A percentile compares a stretch with the other conserved stretches of the same genome.
phyloP scores from a whole-genome alignment of 164 flowering plant genomes.

The Stephania cephalantha region DNA sequence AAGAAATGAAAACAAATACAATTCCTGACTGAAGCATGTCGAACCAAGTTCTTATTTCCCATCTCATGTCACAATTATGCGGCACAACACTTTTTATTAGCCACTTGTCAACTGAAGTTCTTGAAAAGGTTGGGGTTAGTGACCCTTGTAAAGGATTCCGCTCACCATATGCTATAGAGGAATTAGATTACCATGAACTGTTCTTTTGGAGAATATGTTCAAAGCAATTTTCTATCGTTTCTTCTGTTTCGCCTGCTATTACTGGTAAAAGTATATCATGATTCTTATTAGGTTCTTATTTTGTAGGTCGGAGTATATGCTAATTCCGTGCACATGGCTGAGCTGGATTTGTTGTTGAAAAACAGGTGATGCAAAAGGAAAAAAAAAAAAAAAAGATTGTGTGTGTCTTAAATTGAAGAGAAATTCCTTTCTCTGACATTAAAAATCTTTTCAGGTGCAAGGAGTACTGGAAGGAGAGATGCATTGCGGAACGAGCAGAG shows the following conservation, averaged over 20 bases:
- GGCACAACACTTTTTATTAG: not conserved
- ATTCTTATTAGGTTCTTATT: not conserved
- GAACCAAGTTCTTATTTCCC: not conserved
- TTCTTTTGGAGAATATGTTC: not conserved
- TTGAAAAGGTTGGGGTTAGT: not conserved
- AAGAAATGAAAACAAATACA: not conserved
- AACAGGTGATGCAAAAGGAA: slow-evolving; percentile 31
- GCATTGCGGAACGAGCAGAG: slow-evolving; percentile 41
- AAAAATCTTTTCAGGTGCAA: slow-evolving; percentile 31
- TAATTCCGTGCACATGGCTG: slow-evolving; percentile 55
- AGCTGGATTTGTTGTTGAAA: slow-evolving; percentile 56
- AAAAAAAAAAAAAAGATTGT: not conserved
- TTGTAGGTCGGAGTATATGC: slow-evolving; percentile 62
- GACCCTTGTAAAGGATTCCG: too few relatives aligned
- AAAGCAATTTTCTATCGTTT: not conserved
- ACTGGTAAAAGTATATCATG: not conserved
- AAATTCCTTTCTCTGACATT: not conserved
- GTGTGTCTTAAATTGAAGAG: too few relatives aligned
- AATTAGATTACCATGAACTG: not conserved
- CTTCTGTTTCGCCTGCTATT: not conserved
- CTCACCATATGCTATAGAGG: not conserved
- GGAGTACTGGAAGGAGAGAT: slow-evolving; percentile 68
- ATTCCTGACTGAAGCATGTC: not conserved
- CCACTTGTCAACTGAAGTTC: not conserved
- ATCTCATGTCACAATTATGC: not conserved